Base-by-base conservation (phyloP, 352 stramenopile species). In the Blastocystis sp. region DNA sequence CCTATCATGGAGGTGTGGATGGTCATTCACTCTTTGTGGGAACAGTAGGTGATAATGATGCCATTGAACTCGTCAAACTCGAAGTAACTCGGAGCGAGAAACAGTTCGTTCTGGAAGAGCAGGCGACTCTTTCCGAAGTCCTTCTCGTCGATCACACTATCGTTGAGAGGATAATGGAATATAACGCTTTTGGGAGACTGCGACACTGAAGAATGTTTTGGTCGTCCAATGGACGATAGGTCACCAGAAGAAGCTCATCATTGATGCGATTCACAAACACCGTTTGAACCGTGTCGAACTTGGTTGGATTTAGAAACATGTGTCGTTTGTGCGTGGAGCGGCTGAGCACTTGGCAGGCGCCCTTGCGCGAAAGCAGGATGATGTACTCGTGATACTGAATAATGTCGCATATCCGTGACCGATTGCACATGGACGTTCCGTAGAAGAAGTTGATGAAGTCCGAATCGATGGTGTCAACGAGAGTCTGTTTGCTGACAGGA, bases 241-340 rank as follows among this genome's bases (percentile, higher is more conserved):
- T 53, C 6, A 76, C 64, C 27, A 76, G 29, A 14, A 76, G n/a
- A 29, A 76, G 34, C 32, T 76, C 38, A n/a, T 76, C 64, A 51
- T 76, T 76, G 8, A 76, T 16, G 21, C 42, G 64, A 56, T 76
- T 76, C 29, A 76, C 64, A n/a, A 76, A 76, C 18, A 76, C 64
- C 18, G 64, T 76, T 56, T 76, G 34, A 3, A 76, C 27, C n/a
- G 46, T 51, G 34, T 76, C 64, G n/a, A 76, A 76, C 29, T 76
- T 76, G 64, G 36, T 40, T n/a, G 64, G 64, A n/a, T 76, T 76
- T 18, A 76, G 64, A 56, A 76, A 76, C 64, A 76, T 76, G 64
- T 76, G 64, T 9, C 64, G 34, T 11, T 36, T 6, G n/a, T 56
- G 53, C 11, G 36, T 40, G 7, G 1, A 11, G 27, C 38, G 18